Evolutionary conservation across 2,329 filamentous ascomycete genomes (phyloP), one percentile per base, ranked within the genome.

Genomic region (Fusarium aywerte): DNA sequence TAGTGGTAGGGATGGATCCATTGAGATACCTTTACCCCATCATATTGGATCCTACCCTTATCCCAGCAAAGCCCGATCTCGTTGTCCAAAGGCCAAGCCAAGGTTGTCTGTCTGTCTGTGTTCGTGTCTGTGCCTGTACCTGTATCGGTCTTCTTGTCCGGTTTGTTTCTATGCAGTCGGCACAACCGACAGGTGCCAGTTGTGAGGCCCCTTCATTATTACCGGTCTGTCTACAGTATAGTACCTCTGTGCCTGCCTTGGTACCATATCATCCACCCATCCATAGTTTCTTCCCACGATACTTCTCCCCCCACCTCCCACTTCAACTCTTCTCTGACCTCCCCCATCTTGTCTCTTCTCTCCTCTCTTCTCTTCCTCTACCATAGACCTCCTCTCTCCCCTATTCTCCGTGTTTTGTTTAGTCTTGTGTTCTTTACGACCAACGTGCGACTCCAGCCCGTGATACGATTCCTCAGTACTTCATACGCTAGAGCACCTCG

Each of bases 11-110:
- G 52, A 42, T 29, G 56, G 52, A 33, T 49, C 45, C 32, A 38
- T 49, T 29, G 54, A n/a, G 57, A 60, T 67, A 68, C 65, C 53
- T 68, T 60, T 65, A 68, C 65, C 65, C 65, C 65, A 68, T 68
- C 65, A 68, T 68, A 54, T 68, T 52, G 59, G 56, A 65, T 67
- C 64, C 64, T 64, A 63, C 63, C 60, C 65, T 68, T 67, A 68
- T 65, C 60, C 60, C 55, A 68, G 60, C 60, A 55, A 55, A 68
- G 65, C 57, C 55, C 59, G 65, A 67, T 57, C 56, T 52, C 54
- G 59, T 61, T 64, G 55, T 65, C 50, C 51, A 47, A 55, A 38
- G 45, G 45, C 32, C 45, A 36, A 40, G 47, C n/a, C 45, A 48
- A 40, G 47, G 43, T 47, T 65, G 55, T 40, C 48, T 66, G n/a